These are phyloP conservation scores for Sugiyamaella chiloensis DNA, from an alignment of 805 yeast genomes.

Conservation along the genomic window DNA sequence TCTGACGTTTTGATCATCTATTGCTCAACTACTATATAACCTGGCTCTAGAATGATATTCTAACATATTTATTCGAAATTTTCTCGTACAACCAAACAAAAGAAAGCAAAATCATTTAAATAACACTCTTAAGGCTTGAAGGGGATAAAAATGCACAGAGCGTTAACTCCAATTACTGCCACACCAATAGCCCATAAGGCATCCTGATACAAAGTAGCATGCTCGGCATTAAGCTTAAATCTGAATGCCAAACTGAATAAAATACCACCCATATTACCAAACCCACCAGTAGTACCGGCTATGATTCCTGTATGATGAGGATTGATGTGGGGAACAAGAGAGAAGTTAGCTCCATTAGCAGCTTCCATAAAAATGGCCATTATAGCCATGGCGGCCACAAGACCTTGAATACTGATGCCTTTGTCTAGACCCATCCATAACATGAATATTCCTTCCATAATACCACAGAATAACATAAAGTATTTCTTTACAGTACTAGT, in stretches of 20 bases:
- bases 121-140: not conserved
- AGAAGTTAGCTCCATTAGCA: slow-evolving; percentile 40
- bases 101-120: no score
- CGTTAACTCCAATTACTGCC: slow-evolving; percentile 29
- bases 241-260: slow-evolving; percentile 38
- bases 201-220: slow-evolving; percentile 30
- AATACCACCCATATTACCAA: slow-evolving; percentile 39
- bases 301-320: slow-evolving; percentile 38
- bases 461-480: slow-evolving; percentile 28
- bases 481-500: slow-evolving; percentile 35
- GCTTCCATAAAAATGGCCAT: slow-evolving; percentile 38
- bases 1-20: no score
- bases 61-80: no score
- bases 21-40: no score
- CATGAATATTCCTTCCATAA: slow-evolving; percentile 34
- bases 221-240: slow-evolving; percentile 27
- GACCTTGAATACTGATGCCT: slow-evolving; percentile 29
- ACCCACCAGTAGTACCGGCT: slow-evolving; percentile 38
- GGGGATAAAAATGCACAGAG: slow-evolving; percentile 13
- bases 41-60: no score
- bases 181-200: slow-evolving; percentile 37
- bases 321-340: slow-evolving; percentile 37
- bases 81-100: no score
- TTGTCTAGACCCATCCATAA: slow-evolving; percentile 37
- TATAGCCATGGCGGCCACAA: slow-evolving; percentile 33